These are phyloP conservation scores for Aspergillus asperescens DNA, from an alignment of 495 filamentous ascomycete species.

Conservation along the genomic window DNA sequence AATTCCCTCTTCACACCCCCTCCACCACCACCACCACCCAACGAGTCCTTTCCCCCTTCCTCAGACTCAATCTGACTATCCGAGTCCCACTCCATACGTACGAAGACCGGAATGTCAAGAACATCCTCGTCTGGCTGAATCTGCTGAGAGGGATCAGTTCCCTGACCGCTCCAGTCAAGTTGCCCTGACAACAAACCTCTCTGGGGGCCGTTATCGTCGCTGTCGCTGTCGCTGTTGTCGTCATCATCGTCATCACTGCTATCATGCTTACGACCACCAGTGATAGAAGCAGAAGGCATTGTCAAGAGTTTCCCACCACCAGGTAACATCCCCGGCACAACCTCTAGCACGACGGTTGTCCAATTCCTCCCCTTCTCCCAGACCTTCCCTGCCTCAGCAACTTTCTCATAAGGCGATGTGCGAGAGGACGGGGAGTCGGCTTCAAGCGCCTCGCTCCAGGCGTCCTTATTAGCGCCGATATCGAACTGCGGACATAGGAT, in stretches of 20 bases:
- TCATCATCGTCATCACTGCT: conserved; percentile 23
- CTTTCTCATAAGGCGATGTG: conserved; percentile 42
- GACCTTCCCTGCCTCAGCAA: conserved; percentile 85
- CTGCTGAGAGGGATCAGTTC: conserved; percentile 12
- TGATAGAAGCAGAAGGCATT: no score
- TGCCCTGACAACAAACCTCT: conserved; percentile 4
- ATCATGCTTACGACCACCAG: neutral
- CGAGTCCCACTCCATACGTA: conserved; percentile 86
- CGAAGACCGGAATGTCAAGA: conserved; percentile 92
- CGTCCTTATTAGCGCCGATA: conserved; percentile 89
- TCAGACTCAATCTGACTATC: conserved; percentile 66
- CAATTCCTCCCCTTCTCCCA: conserved; percentile 95
- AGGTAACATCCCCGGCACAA: conserved; percentile 61
- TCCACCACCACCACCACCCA: conserved; percentile 42
- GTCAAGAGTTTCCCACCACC: neutral
- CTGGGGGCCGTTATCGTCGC: conserved; percentile 19
- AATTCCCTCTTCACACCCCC: conserved; percentile 60
- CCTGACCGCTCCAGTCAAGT: conserved; percentile 24
- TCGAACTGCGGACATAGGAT: conserved; percentile 93
- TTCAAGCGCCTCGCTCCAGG: conserved; percentile 86
- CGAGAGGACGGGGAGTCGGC: conserved; percentile 33
- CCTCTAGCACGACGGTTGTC: conserved; percentile 86
- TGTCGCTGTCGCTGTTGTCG: conserved; percentile 7
- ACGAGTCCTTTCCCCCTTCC: conserved; percentile 39
- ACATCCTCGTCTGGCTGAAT: conserved; percentile 75